Conservation (phyloP, 768 basidiomycete species). For the Saitozyma podzolica region DNA sequence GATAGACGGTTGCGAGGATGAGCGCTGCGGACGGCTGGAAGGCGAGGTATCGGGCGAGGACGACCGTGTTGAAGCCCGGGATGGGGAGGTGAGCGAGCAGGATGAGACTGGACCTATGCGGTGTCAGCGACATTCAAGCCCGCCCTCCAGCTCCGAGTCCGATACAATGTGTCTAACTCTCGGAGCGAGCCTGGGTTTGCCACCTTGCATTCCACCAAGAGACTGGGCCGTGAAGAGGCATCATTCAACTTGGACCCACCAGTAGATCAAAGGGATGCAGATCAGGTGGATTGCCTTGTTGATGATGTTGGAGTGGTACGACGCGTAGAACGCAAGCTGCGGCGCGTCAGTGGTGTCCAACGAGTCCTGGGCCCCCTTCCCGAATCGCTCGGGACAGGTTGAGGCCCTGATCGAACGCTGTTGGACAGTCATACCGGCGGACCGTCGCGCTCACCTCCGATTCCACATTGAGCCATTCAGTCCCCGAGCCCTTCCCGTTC, state of each 20-base stretch:
- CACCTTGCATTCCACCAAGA: background rate
- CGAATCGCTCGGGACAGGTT: too few relatives aligned
- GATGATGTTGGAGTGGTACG: conserved; percentile 79
- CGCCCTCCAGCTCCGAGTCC: background rate
- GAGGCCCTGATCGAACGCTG: too few relatives aligned
- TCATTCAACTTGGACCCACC: conserved; percentile 56
- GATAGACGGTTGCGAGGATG: conserved; percentile 62
- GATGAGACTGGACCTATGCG: conserved; percentile 29
- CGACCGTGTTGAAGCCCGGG: conserved; percentile 16
- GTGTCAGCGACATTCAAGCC: background rate
- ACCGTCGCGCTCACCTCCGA: conserved; percentile 27
- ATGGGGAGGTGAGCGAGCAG: conserved; percentile 29
- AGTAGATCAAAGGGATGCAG: conserved; percentile 79
- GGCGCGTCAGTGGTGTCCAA: background rate
- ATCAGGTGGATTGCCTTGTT: conserved; percentile 84
- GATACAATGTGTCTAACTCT: background rate
- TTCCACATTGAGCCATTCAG: conserved; percentile 25
- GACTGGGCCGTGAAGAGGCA: too few relatives aligned
- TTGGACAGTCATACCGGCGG: background rate
- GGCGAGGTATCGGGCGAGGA: conserved; percentile 52
- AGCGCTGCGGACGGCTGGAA: conserved; percentile 72
- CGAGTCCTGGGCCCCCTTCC: too few relatives aligned
- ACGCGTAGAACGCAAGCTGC: conserved; percentile 88
- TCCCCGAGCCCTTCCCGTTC: background rate
- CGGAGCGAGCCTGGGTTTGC: conserved; percentile 17